Conservation (phyloP, 129 eudicot genomes). For the Cynara cardunculus region DNA sequence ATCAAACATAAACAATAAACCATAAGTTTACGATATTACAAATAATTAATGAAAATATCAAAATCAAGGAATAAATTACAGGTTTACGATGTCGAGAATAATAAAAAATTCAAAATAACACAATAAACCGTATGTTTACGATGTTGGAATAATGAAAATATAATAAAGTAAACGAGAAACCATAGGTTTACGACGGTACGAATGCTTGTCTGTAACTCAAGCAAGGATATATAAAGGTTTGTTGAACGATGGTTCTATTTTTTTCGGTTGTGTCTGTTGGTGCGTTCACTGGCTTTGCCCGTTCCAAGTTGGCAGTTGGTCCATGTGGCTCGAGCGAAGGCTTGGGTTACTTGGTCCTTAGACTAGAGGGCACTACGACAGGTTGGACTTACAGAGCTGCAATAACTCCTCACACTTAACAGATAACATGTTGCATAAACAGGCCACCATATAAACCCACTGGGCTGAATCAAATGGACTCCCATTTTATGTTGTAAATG, state of each 20-base stretch:
- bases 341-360: constrained; percentile 3
- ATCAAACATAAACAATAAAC: not conserved
- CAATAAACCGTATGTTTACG: too few relatives aligned
- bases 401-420: too few relatives aligned
- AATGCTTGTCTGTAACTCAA: too few relatives aligned
- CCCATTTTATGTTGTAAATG: too few relatives aligned
- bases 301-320: constrained; percentile 21
- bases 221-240: too few relatives aligned
- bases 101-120: not conserved
- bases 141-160: too few relatives aligned
- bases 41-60: too few relatives aligned
- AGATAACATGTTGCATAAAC: not conserved
- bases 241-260: too few relatives aligned
- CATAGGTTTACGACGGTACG: too few relatives aligned
- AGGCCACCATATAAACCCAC: not conserved
- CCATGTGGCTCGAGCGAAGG: constrained; percentile 6
- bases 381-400: constrained; percentile 7
- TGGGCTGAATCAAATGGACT: constrained; percentile 6
- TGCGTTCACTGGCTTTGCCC: not conserved
- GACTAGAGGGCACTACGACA: constrained; percentile 5
- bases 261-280: not conserved
- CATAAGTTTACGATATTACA: not conserved
- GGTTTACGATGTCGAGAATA: not conserved
- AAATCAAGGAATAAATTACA: too few relatives aligned
- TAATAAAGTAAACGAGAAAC: too few relatives aligned